Percentiles rank a stretch among this genome's conserved stretches.
Evolutionary conservation across 2,329 filamentous ascomycete genomes (phyloP).

Genomic region (Neofusicoccum laricinum): DNA sequence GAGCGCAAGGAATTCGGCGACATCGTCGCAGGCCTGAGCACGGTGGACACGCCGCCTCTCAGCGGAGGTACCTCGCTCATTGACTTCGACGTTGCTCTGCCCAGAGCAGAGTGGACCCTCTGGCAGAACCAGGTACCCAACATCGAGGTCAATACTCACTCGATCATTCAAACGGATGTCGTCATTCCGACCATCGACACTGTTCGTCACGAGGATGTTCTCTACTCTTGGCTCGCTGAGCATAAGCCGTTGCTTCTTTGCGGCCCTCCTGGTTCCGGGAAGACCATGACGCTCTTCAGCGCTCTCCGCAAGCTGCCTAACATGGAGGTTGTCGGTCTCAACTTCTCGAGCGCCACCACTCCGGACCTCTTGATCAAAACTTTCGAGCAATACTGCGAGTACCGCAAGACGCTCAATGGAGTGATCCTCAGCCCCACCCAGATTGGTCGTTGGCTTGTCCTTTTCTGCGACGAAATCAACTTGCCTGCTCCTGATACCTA

Average conservation of each 20-base stretch:
- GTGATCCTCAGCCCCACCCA: constrained; percentile 94
- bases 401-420: constrained; percentile 96
- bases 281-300: constrained; percentile 99
- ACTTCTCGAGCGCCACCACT: constrained; percentile 98
- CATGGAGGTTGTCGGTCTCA: constrained; percentile 98
- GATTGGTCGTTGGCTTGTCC: constrained; percentile 94
- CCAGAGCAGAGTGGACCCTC: constrained; percentile 81
- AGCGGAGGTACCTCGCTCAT: constrained; percentile 82
- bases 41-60: constrained; percentile 78
- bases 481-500: constrained; percentile 96
- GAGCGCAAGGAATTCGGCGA: constrained; percentile 91
- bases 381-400: constrained; percentile 99
- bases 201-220: constrained; percentile 94
- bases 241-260: constrained; percentile 96
- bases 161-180: constrained; percentile 94
- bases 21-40: constrained; percentile 75
- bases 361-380: constrained; percentile 98
- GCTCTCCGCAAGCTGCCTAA: constrained; percentile 94
- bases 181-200: constrained; percentile 98
- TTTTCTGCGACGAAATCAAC: constrained; percentile 99
- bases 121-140: constrained; percentile 95
- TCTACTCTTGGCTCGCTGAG: constrained; percentile 98
- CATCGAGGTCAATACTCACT: constrained; percentile 97
- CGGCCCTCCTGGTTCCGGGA: constrained; percentile 95
- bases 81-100: constrained; percentile 88